Evolutionary conservation across 768 basidiomycete genomes (phyloP).

Genomic region (Lyophyllum shimeji): DNA sequence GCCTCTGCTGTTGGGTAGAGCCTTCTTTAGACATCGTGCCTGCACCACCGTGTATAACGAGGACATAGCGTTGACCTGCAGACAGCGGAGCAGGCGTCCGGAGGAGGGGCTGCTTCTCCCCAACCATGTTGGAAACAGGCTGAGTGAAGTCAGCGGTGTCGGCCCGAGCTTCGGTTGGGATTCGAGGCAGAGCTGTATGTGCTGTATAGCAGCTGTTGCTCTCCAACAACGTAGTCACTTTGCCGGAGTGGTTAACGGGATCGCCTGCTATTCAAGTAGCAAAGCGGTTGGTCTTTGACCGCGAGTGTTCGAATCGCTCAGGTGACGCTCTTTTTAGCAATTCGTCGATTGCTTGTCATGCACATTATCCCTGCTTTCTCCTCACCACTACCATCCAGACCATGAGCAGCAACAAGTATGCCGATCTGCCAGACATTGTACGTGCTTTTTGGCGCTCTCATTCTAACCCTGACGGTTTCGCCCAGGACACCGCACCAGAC

Average conservation of each 20-base stretch:
- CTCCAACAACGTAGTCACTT: constrained; percentile 54
- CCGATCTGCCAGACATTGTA: constrained; percentile 90
- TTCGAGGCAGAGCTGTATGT: not conserved
- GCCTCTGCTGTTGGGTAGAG: constrained; percentile 61
- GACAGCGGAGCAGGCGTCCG: not conserved
- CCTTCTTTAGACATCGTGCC: constrained; percentile 60
- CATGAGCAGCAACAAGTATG: constrained; percentile 79
- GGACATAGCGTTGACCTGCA: constrained; percentile 27
- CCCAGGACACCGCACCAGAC: constrained; percentile 86
- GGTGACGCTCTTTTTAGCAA: constrained; percentile 40
- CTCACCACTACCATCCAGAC: not conserved
- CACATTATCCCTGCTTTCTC: not conserved
- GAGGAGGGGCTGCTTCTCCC: constrained; percentile 21
- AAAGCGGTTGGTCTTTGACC: constrained; percentile 53
- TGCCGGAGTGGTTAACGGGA: constrained; percentile 95
- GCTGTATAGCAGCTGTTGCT: not conserved
- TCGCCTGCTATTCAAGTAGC: constrained; percentile 64
- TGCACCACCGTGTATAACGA: constrained; percentile 82
- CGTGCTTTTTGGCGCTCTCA: constrained; percentile 27
- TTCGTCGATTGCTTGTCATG: not conserved
- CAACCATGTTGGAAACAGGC: not conserved
- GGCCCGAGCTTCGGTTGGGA: not conserved
- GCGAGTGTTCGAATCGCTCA: constrained; percentile 56
- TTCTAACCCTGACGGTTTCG: not conserved
- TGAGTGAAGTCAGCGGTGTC: no score